Conservation (phyloP, 176 grass and related monocot genomes). For the Rhynchospora pubera region DNA sequence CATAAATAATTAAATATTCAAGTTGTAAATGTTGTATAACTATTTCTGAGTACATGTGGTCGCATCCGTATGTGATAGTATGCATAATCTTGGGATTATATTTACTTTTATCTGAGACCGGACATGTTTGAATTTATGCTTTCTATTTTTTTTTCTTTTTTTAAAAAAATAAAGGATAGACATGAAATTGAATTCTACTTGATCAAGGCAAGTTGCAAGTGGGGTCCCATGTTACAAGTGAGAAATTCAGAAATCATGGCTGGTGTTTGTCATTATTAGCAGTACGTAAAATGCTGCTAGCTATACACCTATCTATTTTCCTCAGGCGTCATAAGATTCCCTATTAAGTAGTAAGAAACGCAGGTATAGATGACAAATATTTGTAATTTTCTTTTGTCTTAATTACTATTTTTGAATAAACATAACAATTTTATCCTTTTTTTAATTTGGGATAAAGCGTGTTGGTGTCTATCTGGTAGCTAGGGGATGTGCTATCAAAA, state of each 20-base stretch:
- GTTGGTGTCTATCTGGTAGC: background rate
- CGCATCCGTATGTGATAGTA: background rate
- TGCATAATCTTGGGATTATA: background rate
- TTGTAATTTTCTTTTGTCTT: background rate
- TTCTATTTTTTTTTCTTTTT: background rate
- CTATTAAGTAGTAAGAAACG: background rate
- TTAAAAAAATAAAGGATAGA: background rate
- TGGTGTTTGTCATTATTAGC: background rate
- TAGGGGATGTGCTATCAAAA: background rate
- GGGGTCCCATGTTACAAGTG: background rate
- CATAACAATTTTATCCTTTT: background rate
- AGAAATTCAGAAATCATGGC: background rate
- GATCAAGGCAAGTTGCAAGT: background rate
- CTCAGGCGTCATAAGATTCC: background rate
- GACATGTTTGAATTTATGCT: background rate
- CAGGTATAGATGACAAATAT: background rate
- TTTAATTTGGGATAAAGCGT: background rate
- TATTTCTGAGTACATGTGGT: background rate
- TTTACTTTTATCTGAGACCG: background rate
- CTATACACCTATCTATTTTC: background rate
- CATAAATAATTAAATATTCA: background rate
- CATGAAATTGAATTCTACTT: background rate
- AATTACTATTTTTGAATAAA: background rate
- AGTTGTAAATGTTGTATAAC: background rate
- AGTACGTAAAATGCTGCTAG: conserved; percentile 4